Conservation (phyloP, 257 asterid species). For the Anisodus acutangulus region DNA sequence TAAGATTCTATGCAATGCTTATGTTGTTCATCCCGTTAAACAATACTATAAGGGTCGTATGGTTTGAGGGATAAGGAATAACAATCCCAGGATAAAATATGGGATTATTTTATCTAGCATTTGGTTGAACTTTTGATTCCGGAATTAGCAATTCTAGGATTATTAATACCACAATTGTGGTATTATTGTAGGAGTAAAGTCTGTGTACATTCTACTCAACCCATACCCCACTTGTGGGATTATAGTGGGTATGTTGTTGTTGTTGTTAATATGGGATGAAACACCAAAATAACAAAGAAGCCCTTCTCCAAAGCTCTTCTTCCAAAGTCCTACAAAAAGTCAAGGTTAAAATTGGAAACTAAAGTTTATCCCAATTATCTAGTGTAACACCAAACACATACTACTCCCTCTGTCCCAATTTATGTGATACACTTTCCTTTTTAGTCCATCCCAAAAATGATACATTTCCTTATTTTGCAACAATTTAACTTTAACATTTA, state of each 20-base stretch:
- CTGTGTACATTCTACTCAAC: too few species aligned
- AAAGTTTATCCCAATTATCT: neutral
- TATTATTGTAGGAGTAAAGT: neutral
- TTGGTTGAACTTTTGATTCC: neutral
- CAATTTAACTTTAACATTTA: too few species aligned
- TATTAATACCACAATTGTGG: neutral
- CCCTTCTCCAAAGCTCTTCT: constrained; percentile 4
- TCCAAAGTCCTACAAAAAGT: neutral
- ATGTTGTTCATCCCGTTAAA: neutral
- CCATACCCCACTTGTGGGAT: too few species aligned
- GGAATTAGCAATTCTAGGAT: neutral
- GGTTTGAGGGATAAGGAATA: neutral
- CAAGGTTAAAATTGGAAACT: neutral
- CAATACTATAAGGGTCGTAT: neutral
- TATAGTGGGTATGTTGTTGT: too few species aligned
- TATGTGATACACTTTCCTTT: too few species aligned
- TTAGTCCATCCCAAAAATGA: too few species aligned
- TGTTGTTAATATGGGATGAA: neutral
- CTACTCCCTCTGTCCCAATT: too few species aligned
- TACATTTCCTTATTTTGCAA: too few species aligned
- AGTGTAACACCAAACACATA: neutral
- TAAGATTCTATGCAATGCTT: neutral
- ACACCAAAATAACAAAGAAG: neutral
- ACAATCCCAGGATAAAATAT: neutral
- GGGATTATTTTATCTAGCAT: neutral